A percentile compares a stretch with the other conserved stretches of the same genome.
These are phyloP conservation scores for Glarea lozoyensis DNA, from an alignment of 495 filamentous ascomycete species.

Conservation along the genomic window DNA sequence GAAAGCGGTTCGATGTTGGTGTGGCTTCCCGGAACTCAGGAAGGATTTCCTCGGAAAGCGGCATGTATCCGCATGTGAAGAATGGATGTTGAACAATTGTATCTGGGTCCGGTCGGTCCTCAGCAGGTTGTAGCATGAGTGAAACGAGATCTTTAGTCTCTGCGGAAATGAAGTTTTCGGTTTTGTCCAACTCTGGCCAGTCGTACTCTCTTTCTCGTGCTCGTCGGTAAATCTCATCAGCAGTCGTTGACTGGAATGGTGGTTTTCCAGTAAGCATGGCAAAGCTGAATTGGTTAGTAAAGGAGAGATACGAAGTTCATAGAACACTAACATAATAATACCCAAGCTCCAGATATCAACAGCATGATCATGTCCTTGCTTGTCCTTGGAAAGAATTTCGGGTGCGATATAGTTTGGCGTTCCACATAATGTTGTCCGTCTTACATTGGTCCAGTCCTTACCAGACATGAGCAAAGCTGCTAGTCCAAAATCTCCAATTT, in stretches of 20 bases:
- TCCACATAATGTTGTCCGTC: slow-evolving; percentile 86
- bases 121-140: slow-evolving; percentile 63
- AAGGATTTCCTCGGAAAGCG: slow-evolving; percentile 38
- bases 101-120: slow-evolving; percentile 67
- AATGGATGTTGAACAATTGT: slow-evolving; percentile 76
- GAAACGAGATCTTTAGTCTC: slow-evolving; percentile 75
- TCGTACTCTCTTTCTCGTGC: slow-evolving; percentile 63
- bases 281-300: slow-evolving; percentile 41
- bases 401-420: slow-evolving; percentile 99
- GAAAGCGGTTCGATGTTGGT: slow-evolving; percentile 26
- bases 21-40: slow-evolving; percentile 37
- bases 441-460: slow-evolving; percentile 64
- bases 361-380: slow-evolving; percentile 75
- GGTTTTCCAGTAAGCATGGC: slow-evolving; percentile 87
- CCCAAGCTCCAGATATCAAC: slow-evolving; percentile 97
- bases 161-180: slow-evolving; percentile 36
- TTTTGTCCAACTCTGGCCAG: slow-evolving; percentile 53
- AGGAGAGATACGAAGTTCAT: not conserved
- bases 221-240: slow-evolving; percentile 77
- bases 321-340: slow-evolving; percentile 73
- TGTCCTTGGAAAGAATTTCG: slow-evolving; percentile 80
- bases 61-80: slow-evolving; percentile 59
- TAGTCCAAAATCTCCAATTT: slow-evolving; percentile 94
- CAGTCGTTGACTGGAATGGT: slow-evolving; percentile 78
- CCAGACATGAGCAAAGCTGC: slow-evolving; percentile 86